Evolutionary conservation across 352 stramenopile genomes (phyloP).

Genomic region (Aphanomyces cochlioides): DNA sequence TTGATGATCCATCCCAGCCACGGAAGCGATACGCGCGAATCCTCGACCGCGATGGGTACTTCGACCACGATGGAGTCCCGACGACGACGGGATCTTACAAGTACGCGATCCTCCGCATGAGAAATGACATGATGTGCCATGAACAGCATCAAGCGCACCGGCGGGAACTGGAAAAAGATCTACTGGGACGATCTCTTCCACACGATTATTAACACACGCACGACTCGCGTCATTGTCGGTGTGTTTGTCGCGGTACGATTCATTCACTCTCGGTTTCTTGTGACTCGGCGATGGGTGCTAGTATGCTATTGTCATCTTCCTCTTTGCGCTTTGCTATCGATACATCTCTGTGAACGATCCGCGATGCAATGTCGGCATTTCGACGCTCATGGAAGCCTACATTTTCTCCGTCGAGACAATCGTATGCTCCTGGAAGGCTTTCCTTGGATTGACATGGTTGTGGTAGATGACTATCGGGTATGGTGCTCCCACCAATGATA

Average conservation of each 20-base stretch:
- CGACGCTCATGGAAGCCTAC: conserved; percentile 75
- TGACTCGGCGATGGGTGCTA: conserved; percentile 32
- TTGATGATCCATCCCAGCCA: neutral
- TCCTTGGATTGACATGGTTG: neutral
- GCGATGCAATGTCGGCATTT: conserved; percentile 72
- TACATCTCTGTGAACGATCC: conserved; percentile 54
- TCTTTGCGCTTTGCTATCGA: conserved; percentile 74
- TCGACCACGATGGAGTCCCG: neutral
- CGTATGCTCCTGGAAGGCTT: conserved; percentile 35
- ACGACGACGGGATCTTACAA: conserved; percentile 18
- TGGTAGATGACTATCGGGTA: conserved; percentile 85
- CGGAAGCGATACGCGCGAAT: neutral
- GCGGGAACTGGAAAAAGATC: conserved; percentile 75
- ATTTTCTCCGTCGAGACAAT: conserved; percentile 87
- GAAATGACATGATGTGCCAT: conserved; percentile 20
- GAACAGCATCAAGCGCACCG: conserved; percentile 55
- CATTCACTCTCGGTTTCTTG: neutral
- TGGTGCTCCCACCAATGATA: conserved; percentile 78
- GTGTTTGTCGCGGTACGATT: conserved; percentile 64
- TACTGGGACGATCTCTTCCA: conserved; percentile 85
- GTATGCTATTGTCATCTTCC: conserved; percentile 78
- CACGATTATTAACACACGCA: conserved; percentile 83
- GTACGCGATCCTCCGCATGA: neutral
- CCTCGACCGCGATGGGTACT: conserved; percentile 2
- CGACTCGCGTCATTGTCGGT: conserved; percentile 68